Evolutionary conservation across 2,329 filamentous ascomycete species (phyloP).

Genomic region (Exserohilum rostratum): DNA sequence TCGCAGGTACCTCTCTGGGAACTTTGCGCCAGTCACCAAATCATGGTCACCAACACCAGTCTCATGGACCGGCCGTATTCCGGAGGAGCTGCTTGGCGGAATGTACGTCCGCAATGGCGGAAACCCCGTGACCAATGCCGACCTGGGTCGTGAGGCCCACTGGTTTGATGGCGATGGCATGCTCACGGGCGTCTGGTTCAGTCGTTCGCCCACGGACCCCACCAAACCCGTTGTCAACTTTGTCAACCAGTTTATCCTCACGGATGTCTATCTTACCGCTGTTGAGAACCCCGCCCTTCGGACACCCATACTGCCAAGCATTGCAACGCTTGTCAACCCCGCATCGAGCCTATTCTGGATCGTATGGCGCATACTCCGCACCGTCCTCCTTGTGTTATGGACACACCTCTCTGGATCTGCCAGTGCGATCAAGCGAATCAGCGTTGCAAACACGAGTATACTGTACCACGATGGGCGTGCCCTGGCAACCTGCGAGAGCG

Average conservation of each 20-base stretch:
- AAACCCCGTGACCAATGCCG: conserved; percentile 68
- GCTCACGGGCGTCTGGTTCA: conserved; percentile 71
- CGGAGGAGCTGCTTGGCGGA: conserved; percentile 68
- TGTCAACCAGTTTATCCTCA: conserved; percentile 72
- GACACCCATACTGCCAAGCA: conserved; percentile 69
- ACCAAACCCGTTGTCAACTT: conserved; percentile 64
- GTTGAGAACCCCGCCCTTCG: conserved; percentile 55
- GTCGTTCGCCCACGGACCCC: conserved; percentile 44
- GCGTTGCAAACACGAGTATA: conserved; percentile 71
- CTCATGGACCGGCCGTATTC: conserved; percentile 63
- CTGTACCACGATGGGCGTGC: conserved; percentile 72
- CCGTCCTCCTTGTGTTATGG: conserved; percentile 62
- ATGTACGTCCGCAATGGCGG: conserved; percentile 76
- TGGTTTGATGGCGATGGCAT: conserved; percentile 81
- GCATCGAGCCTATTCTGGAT: conserved; percentile 60
- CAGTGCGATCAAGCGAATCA: conserved; percentile 68
- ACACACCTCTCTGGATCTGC: conserved; percentile 64
- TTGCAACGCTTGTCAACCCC: conserved; percentile 68
- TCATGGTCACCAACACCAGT: conserved; percentile 64
- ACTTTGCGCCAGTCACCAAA: conserved; percentile 70
- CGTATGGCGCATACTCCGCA: conserved; percentile 60
- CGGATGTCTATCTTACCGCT: conserved; percentile 67
- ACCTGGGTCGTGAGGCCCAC: conserved; percentile 67
- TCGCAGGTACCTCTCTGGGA: conserved; percentile 66
- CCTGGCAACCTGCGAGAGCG: conserved; percentile 73